These are phyloP conservation scores for Millerago galiae DNA, from an alignment of 805 yeast genomes.

Conservation along the genomic window DNA sequence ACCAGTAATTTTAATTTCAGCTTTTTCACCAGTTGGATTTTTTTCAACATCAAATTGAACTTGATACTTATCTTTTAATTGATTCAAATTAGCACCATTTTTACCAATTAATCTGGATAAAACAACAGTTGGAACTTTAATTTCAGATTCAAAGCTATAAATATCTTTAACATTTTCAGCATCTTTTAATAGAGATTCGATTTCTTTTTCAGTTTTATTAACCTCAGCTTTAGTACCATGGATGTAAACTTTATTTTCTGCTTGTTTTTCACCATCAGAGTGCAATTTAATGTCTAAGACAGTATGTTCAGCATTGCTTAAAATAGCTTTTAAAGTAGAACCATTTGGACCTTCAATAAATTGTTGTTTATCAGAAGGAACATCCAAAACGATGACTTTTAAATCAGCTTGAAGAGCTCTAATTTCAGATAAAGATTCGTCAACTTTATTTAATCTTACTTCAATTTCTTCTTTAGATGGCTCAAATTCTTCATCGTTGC, in stretches of 20 bases:
- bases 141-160: slow-evolving; percentile 34
- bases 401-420: slow-evolving; percentile 54
- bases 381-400: slow-evolving; percentile 41
- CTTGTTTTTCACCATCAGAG: slow-evolving; percentile 28
- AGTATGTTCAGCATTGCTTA: slow-evolving; percentile 25
- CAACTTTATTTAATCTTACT: slow-evolving; percentile 47
- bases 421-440: slow-evolving; percentile 47
- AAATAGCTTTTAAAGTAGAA: slow-evolving; percentile 44
- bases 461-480: slow-evolving; percentile 58
- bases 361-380: slow-evolving; percentile 52
- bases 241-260: slow-evolving; percentile 50
- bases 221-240: slow-evolving; percentile 70
- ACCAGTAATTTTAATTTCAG: slow-evolving; percentile 64
- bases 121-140: slow-evolving; percentile 59
- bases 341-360: slow-evolving; percentile 55
- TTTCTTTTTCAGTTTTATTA: slow-evolving; percentile 41
- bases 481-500: slow-evolving; percentile 58
- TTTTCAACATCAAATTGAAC: slow-evolving; percentile 71
- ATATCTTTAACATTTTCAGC: slow-evolving; percentile 44
- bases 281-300: slow-evolving; percentile 43
- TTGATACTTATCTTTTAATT: slow-evolving; percentile 64
- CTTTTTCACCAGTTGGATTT: slow-evolving; percentile 36
- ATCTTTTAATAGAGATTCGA: slow-evolving; percentile 49
- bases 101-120: slow-evolving; percentile 85
- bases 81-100: slow-evolving; percentile 69